Base-by-base conservation (phyloP, 306 rosid genomes). In the Inga oerstediana region DNA sequence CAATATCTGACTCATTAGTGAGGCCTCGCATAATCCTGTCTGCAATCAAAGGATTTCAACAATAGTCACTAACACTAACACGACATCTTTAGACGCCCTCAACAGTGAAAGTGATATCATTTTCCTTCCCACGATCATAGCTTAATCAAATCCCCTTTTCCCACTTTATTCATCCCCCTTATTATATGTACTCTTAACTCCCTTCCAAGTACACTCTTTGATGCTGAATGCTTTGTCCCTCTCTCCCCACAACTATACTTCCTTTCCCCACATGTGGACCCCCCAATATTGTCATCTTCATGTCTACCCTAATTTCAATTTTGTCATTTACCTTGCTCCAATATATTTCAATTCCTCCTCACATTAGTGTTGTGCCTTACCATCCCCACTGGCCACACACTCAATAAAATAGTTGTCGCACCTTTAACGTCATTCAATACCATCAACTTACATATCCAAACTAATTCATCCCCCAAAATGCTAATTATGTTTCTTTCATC, bases 181-280 rank as follows among this genome's bases (percentile, higher is more conserved):
- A 39, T 39, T 39, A 39, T 39, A 1, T 8, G 85, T 88, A 86
- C 84, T 82, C 81, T 35, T 24, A 82, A 39, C 74, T 39, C 74
- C 74, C 6, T 20, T 65, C 77, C 34, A 88, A 85, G 87, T 88
- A 82, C 90, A 85, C 80, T 75, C 72, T 74, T 82, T 79, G 81
- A 82, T 85, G 83, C 48, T 66, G 76, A 79, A 80, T 27, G 17
- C 81, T 74, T 79, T 49, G 81, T 41, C 86, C 90, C 88, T 72
- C 86, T 81, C 79, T 76, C 76, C 15, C 54, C 52, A 48, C 12
- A 48, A 48, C 16, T 48, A 48, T 10, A 0, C 52, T 79, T 84
- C 59, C 74, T 22, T 58, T 27, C 32, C 66, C 83, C 85, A 48
- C 86, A 81, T 71, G 85, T 82, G 90, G 88, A 85, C 90, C 90